Conservation (phyloP, 306 rosid genomes). For the Ziziphus jujuba region DNA sequence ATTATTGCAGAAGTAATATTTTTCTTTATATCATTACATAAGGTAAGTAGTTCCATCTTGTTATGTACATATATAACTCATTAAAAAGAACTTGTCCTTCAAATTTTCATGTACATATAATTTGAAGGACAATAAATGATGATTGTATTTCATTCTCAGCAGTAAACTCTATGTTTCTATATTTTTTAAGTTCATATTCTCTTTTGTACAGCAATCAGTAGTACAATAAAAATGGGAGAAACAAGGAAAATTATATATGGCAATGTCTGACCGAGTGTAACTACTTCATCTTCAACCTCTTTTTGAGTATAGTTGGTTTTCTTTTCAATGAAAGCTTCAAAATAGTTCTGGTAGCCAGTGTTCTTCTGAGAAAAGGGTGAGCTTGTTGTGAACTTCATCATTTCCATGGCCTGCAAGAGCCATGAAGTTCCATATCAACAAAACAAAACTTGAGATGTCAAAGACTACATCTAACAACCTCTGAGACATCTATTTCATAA, state of each 20-base stretch:
- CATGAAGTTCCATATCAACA: not conserved
- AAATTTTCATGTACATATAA: not conserved
- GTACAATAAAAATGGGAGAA: slow-evolving; percentile 73
- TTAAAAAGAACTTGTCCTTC: too few relatives aligned
- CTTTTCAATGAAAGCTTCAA: slow-evolving; percentile 76
- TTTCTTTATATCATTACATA: too few relatives aligned
- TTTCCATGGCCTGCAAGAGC: slow-evolving; percentile 89
- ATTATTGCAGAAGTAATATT: too few relatives aligned
- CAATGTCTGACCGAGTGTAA: slow-evolving; percentile 43
- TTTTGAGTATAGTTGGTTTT: slow-evolving; percentile 43
- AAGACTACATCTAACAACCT: slow-evolving; percentile 4
- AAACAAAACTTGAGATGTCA: slow-evolving; percentile 10
- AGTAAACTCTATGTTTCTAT: not conserved
- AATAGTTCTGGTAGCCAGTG: slow-evolving; percentile 63
- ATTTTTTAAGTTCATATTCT: slow-evolving; percentile 40
- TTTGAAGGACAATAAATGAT: not conserved
- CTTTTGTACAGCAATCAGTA: slow-evolving; percentile 67
- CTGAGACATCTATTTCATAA: not conserved
- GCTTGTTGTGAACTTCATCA: slow-evolving; percentile 60
- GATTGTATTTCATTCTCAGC: not conserved
- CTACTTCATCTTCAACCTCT: slow-evolving; percentile 51
- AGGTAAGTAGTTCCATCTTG: too few relatives aligned
- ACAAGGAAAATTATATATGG: slow-evolving; percentile 63
- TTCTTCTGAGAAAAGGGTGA: slow-evolving; percentile 49
- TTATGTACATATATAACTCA: too few relatives aligned